phyloP scores from a whole-genome alignment of 202 grass and related monocot genomes.

The Schoenoplectus triqueter region DNA sequence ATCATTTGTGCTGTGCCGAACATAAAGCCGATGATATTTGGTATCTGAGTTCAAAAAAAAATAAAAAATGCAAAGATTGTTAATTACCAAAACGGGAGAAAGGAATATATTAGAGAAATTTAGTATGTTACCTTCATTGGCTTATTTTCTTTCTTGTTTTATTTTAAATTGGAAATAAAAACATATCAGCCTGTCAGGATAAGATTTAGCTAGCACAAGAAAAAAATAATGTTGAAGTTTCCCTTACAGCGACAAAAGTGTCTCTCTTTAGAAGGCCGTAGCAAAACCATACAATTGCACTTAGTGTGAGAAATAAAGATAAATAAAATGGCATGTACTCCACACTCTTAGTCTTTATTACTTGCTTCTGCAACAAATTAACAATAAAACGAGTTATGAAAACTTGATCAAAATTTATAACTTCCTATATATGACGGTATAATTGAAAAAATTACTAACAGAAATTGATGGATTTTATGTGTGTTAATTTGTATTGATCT shows the following conservation, averaged over 20 bases:
- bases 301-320: conserved; percentile 84
- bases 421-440: too few species aligned
- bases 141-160: not conserved
- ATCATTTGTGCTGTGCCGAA: conserved; percentile 39
- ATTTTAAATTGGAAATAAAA: not conserved
- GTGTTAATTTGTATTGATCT: conserved; percentile 34
- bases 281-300: conserved; percentile 82
- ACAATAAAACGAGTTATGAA: not conserved
- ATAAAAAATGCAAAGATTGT: not conserved
- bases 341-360: conserved; percentile 84
- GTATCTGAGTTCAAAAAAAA: conserved; percentile 34
- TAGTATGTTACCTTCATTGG: not conserved
- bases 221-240: not conserved
- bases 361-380: conserved; percentile 59
- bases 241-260: conserved; percentile 62
- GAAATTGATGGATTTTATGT: not conserved
- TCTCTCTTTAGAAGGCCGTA: conserved; percentile 73
- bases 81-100: not conserved
- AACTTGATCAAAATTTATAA: not conserved
- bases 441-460: not conserved
- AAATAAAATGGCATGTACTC: conserved; percentile 84
- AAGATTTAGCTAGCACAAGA: not conserved
- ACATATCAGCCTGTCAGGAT: not conserved
- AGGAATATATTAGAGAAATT: not conserved
- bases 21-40: conserved; percentile 39